Evolutionary conservation across 805 yeast species (phyloP), one percentile per base, ranked within the genome.

Genomic region (Suhomyces prunicola): DNA sequence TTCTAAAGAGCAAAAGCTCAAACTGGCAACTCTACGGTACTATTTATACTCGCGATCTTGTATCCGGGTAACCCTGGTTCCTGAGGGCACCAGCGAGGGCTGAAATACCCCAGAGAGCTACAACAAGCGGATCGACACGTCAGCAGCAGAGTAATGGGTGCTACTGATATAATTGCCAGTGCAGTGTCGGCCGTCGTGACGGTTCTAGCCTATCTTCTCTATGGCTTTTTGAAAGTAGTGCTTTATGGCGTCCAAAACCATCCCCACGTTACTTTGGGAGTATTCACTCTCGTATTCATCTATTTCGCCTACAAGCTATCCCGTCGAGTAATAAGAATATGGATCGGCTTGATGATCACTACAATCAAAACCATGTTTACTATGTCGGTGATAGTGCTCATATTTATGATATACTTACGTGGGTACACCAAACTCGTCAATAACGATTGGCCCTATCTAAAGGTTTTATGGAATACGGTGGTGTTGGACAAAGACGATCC

Each of bases 1-100:
- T 72, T 72, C 75, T 58, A 59, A 57, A 57, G 60, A 56, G 54
- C 53, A 56, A 60, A 60, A 52, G 13, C 42, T 24, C 7, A 10
- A 39, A 6, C 7, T 39, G 24, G 42, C 13, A 39, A 39, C 5
- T 39, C 19, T 39, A 19, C 42, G 10, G 13, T 4, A 4, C 10
- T 9, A 39, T 39, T 39, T 39, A 39, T 39, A 39, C 22, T 39
- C 42, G 22, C 15, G 2, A 12, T 4, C 3, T 2, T 12, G 6
- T 5, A 4, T 8, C 57, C 65, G 65, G 66, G 63, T 63, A 63
- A 61, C 60, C 36, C 26, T 17, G 29, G 1, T 39, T 19, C 10
- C 42, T 39, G 8, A 5, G 12, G 9, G 5, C n/a, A 10, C 23
- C 24, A 19, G n/a, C 42, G 42, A 39, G 42, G 42, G 42, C 42